Evolutionary conservation across 1,284 basidiomycete species (phyloP), one percentile per base, ranked within the genome.

Genomic region (Rhodotorula sp.): DNA sequence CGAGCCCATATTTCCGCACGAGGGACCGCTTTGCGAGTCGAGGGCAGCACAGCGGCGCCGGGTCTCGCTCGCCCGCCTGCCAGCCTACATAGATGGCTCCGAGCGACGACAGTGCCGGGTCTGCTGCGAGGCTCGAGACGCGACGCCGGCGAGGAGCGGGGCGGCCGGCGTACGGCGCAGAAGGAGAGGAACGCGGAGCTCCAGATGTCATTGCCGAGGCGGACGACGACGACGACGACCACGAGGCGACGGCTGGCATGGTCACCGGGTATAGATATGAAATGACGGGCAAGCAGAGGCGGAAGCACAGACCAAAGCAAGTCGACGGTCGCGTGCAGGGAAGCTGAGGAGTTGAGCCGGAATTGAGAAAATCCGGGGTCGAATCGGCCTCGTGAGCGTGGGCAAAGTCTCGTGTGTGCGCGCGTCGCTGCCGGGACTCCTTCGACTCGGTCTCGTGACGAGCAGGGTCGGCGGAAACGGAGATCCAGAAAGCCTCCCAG

Each of bases 71-170:
- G 2, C 56, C 70, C 2, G n/a, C 3, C 5, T 56, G 66, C 70
- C 70, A 71, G 26, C 63, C 63, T 3, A 71, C 59, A 47, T 71
- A 71, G 10, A 71, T 16, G 4, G 70, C 70, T 26, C 70, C 70
- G n/a, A 68, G 31, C 16, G 34, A 52, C 5, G 7, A n/a, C 26
- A 71, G 45, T 1, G 67, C 60, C 2, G 64, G 47, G n/a, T 71
- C 70, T n/a, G 60, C 48, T 2, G 56, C n/a, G 38, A 62, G 15
- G 19, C 56, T 23, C 3, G 65, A 61, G n/a, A 18, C 12, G 43
- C 60, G 65, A 23, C 38, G 28, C 10, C 38, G 62, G 15, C 38
- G 62, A 18, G 34, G 61, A 21, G 50, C 34, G 34, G 34, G 34
- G 34, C 38, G 38, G 38, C 38, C 38, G 12, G 38, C 38, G 38